These are phyloP conservation scores for Penicillium sp. DNA, from an alignment of 2,329 filamentous ascomycete species.

Conservation along the genomic window DNA sequence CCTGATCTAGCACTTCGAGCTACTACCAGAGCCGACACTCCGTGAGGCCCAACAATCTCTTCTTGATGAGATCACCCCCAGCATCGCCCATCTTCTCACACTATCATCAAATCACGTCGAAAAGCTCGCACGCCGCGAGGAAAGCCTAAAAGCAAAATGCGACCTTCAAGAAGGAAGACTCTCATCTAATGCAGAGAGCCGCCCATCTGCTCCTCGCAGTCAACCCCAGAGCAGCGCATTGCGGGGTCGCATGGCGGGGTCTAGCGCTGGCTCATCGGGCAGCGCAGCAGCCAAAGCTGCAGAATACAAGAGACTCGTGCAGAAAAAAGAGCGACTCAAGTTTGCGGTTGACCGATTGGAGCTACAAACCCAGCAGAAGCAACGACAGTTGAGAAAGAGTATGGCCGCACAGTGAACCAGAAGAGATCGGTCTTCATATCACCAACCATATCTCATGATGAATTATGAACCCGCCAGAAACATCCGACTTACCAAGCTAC, in stretches of 20 bases:
- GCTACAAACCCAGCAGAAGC: slow-evolving; percentile 77
- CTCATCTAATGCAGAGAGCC: slow-evolving; percentile 42
- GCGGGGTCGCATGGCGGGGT: slow-evolving; percentile 29
- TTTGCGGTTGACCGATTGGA: slow-evolving; percentile 86
- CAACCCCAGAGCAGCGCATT: slow-evolving; percentile 21
- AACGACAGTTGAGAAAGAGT: slow-evolving; percentile 71
- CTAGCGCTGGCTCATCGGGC: slow-evolving; percentile 28
- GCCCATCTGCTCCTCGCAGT: slow-evolving; percentile 20
- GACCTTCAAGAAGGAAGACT: slow-evolving; percentile 79
- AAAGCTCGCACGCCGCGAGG: slow-evolving; percentile 78
- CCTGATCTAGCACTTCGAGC: slow-evolving; percentile 75
- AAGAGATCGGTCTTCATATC: neutral
- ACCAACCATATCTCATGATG: neutral
- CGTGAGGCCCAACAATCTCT: slow-evolving; percentile 80
- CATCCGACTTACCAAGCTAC: neutral
- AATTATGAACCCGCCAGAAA: neutral
- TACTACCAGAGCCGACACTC: slow-evolving; percentile 82
- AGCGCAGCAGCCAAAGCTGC: slow-evolving; percentile 48
- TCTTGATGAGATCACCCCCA: slow-evolving; percentile 86
- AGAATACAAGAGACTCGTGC: slow-evolving; percentile 68
- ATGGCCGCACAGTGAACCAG: slow-evolving; percentile 56
- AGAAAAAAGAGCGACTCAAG: slow-evolving; percentile 81
- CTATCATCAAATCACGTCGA: slow-evolving; percentile 83
- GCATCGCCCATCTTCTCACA: slow-evolving; percentile 74
- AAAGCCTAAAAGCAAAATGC: slow-evolving; percentile 77